Base-by-base conservation (phyloP, 2,329 filamentous ascomycete species). In the Paraphoma sp. region DNA sequence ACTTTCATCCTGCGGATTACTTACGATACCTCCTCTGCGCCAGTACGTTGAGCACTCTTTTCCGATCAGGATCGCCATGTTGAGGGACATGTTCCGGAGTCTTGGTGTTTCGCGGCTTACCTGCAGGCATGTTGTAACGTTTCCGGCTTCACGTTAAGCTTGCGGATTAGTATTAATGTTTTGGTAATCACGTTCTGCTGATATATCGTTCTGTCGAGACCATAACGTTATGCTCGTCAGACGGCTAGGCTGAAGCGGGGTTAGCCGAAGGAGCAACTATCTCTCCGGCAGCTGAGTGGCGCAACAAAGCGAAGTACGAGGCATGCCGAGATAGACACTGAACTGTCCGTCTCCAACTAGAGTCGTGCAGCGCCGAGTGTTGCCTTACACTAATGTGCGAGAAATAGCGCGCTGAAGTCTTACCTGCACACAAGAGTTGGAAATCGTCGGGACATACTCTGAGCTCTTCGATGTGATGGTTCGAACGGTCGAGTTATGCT, bases 21-120 rank as follows among this genome's bases (percentile, higher is more conserved):
- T 36, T 58, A 72, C 69, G 66, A 48, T 74, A 74, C 64, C 71
- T 60, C 40, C 71, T 63, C 46, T 74, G 71, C 4, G 70, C 71
- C 6, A 74, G 48, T 0, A 74, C 68, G 54, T 72, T 74, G 4
- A 74, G 54, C 43, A 72, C 63, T 42, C 71, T 59, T 56, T 72
- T 72, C 33, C 71, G 59, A 44, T 74, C 71, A 4, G 71, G 71
- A 55, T 72, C 58, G 4, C 71, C 70, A 12, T 45, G 44, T 6
- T 58, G 51, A 29, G 71, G 71, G 9, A 73, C 62, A 3, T 51
- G 46, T 18, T 60, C 54, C 9, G 62, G 53, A n/a, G 57, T 68
- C 31, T 60, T 65, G 29, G 60, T 62, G 46, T 68, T 71, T 33
- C 52, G 64, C n/a, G 56, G 56, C 14, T 54, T 60, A 42, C 51